Percentiles rank a stretch among this genome's conserved stretches.
Conservation (phyloP, 2,329 filamentous ascomycete species). For the Tolypocladium sp. region DNA sequence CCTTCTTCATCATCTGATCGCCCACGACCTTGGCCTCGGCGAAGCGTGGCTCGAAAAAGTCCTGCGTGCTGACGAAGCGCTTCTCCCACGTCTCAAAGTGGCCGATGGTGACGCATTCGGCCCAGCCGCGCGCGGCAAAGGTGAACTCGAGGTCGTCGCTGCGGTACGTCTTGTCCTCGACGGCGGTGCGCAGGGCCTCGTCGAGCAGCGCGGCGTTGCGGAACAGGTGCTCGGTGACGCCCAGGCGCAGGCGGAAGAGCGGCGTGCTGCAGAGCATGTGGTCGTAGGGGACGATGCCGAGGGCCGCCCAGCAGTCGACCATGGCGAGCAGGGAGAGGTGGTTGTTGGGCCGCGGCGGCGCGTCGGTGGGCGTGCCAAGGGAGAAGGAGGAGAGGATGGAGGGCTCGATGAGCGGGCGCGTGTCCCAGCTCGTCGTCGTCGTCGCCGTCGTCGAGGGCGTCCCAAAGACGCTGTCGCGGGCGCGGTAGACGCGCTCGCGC, state of each 20-base stretch:
- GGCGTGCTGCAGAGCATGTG: slow-evolving; percentile 99
- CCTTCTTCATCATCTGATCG: slow-evolving; percentile 95
- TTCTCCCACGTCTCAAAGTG: slow-evolving; percentile 91
- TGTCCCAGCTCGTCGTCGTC: slow-evolving; percentile 33
- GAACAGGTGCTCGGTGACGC: slow-evolving; percentile 95
- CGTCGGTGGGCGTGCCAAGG: slow-evolving; percentile 59
- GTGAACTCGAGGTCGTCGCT: slow-evolving; percentile 95
- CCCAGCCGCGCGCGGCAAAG: slow-evolving; percentile 93
- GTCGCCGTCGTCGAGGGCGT: slow-evolving; percentile 40
- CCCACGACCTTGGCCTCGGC: slow-evolving; percentile 78
- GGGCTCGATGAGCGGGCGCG: slow-evolving; percentile 66
- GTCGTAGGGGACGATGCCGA: slow-evolving; percentile 92
- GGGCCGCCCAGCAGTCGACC: slow-evolving; percentile 95
- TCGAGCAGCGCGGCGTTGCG: slow-evolving; percentile 72
- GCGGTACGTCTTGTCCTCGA: slow-evolving; percentile 87
- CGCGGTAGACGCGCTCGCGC: slow-evolving; percentile 55
- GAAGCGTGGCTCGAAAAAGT: slow-evolving; percentile 86
- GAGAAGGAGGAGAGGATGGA: slow-evolving; percentile 84
- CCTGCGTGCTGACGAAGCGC: slow-evolving; percentile 82
- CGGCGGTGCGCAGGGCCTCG: slow-evolving; percentile 74
- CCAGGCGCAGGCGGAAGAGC: slow-evolving; percentile 91
- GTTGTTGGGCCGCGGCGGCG: slow-evolving; percentile 65
- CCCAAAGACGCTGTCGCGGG: slow-evolving; percentile 66
- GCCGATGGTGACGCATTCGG: slow-evolving; percentile 81
- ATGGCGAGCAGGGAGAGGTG: slow-evolving; percentile 90